Conservation (phyloP, 2,329 filamentous ascomycete genomes). For the Fusarium sp. region DNA sequence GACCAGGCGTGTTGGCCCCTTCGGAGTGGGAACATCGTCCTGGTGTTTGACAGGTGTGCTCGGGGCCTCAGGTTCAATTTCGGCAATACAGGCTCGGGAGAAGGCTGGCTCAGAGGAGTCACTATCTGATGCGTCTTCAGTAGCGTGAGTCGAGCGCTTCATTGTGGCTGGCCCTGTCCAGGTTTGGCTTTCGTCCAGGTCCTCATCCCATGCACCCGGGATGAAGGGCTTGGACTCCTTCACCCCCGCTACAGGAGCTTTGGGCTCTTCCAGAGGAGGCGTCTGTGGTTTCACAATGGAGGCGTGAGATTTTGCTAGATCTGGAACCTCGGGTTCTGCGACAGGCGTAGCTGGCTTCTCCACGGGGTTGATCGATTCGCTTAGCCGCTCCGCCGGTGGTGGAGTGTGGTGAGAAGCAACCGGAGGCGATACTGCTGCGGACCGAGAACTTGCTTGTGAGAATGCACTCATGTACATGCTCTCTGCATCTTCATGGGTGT, state of each 20-base stretch:
- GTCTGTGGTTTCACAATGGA: slow-evolving; percentile 4
- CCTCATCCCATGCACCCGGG: slow-evolving; percentile 62
- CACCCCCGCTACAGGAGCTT: not conserved
- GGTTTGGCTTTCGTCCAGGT: slow-evolving; percentile 40
- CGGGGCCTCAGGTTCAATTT: slow-evolving; percentile 24
- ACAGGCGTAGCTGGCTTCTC: not conserved
- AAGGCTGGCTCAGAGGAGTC: slow-evolving; percentile 45
- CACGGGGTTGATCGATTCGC: not conserved
- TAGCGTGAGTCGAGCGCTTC: slow-evolving; percentile 11
- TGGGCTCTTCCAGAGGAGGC: slow-evolving; percentile 4
- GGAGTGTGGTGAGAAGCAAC: slow-evolving; percentile 18
- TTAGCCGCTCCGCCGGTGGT: not conserved
- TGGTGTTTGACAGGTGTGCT: slow-evolving; percentile 29
- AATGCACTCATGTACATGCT: slow-evolving; percentile 87
- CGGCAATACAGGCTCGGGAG: slow-evolving; percentile 37
- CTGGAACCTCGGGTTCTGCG: slow-evolving; percentile 4
- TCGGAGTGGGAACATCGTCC: slow-evolving; percentile 59
- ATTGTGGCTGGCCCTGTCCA: slow-evolving; percentile 10
- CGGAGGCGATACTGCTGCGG: slow-evolving; percentile 4
- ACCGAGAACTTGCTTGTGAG: slow-evolving; percentile 55
- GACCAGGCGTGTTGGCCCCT: slow-evolving; percentile 61
- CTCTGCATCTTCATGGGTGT: slow-evolving; percentile 80
- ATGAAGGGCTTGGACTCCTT: slow-evolving; percentile 46
- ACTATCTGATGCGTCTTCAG: slow-evolving; percentile 36
- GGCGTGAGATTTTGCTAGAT: not conserved